Percentiles rank a stretch among this genome's conserved stretches.
These are phyloP conservation scores for Phytophthora fragariaefolia DNA, from an alignment of 352 stramenopile species.

Conservation along the genomic window DNA sequence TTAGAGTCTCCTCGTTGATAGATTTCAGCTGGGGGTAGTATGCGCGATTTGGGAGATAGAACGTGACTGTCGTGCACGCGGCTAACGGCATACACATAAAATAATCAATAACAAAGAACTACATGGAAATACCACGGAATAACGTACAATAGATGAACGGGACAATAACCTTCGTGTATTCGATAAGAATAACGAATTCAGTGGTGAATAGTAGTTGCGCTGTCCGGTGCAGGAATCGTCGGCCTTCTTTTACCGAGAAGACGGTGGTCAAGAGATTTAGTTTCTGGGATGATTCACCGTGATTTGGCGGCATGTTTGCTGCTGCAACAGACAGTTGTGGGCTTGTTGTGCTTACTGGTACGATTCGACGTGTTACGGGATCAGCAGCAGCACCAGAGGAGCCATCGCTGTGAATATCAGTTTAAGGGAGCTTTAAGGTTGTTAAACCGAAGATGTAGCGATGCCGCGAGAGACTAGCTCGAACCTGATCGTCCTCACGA, in stretches of 20 bases:
- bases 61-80: conserved; percentile 12
- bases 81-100: background rate
- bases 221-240: conserved; percentile 15
- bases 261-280: background rate
- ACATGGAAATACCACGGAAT: background rate
- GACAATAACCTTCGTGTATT: conserved; percentile 41
- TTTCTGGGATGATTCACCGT: background rate
- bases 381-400: background rate
- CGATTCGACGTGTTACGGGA: background rate
- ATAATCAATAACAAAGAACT: no score
- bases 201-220: conserved; percentile 36
- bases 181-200: conserved; percentile 37
- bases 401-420: background rate
- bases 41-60: conserved; percentile 16
- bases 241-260: conserved; percentile 10
- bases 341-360: background rate
- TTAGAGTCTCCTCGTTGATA: conserved; percentile 7
- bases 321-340: conserved; percentile 11
- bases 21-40: conserved; percentile 27
- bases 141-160: conserved; percentile 37
- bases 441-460: conserved; percentile 7
- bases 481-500: background rate
- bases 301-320: background rate
- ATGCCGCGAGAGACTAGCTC: background rate
- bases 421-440: background rate